phyloP scores from a whole-genome alignment of 2,329 filamentous ascomycete genomes.

The Nemania sp. region DNA sequence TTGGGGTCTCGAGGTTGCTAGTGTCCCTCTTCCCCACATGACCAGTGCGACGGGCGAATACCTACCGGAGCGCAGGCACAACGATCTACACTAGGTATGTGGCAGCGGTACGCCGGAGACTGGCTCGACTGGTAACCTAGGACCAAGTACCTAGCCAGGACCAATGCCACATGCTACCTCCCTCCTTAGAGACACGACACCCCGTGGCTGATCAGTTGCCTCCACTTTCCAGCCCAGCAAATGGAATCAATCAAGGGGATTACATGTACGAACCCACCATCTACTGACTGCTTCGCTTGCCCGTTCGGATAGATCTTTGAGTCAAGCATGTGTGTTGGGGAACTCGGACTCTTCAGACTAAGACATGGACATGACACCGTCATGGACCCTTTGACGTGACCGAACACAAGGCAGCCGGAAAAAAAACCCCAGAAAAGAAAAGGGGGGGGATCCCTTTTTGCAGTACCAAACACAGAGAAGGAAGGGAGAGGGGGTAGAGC shows the following conservation, averaged over 20 bases:
- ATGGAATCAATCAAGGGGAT: not conserved
- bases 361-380: constrained; percentile 9
- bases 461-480: not conserved
- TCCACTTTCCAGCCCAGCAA: no score
- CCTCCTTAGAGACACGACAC: no score
- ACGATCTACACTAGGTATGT: not conserved
- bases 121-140: no score
- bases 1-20: not conserved
- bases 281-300: not conserved
- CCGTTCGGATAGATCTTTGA: not conserved
- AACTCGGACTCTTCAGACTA: constrained; percentile 10
- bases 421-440: not conserved
- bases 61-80: not conserved
- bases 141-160: no score
- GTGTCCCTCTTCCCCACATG: not conserved
- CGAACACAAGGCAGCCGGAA: constrained; percentile 1
- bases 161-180: no score
- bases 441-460: not conserved
- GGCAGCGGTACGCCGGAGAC: no score
- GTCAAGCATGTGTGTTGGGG: constrained; percentile 18
- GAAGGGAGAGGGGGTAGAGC: not conserved
- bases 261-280: not conserved
- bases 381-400: constrained; percentile 10
- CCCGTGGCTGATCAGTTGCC: no score
- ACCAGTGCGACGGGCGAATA: not conserved